Conservation (phyloP, 768 basidiomycete species). For the Amanita rubescens region DNA sequence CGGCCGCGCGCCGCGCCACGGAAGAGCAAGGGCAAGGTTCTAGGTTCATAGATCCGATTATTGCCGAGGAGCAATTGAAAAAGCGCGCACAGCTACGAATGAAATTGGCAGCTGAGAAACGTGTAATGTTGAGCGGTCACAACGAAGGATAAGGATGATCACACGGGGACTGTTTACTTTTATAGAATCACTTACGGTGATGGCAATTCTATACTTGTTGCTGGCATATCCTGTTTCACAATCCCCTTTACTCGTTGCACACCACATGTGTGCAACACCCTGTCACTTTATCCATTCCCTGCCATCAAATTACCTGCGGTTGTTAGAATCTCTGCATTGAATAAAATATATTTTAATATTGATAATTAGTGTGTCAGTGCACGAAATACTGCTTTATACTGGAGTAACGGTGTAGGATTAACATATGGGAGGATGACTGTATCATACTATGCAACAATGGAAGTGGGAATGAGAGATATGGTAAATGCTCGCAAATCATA, state of each 20-base stretch:
- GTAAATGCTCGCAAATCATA: not conserved
- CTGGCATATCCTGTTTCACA: not conserved
- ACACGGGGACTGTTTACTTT: not conserved
- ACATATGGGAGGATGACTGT: not conserved
- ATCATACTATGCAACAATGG: not conserved
- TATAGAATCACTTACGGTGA: not conserved
- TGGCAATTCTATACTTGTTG: not conserved
- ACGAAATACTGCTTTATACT: not conserved
- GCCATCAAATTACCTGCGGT: not conserved
- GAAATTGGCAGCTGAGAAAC: constrained; percentile 2
- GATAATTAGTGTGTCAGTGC: not conserved
- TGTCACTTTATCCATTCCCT: not conserved
- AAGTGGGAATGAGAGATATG: not conserved
- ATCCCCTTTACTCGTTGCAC: not conserved
- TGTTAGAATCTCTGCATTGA: not conserved
- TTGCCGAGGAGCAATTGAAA: not conserved
- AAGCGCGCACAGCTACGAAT: constrained; percentile 1
- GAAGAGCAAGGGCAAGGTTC: not conserved
- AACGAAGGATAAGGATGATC: not conserved
- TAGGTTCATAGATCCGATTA: not conserved
- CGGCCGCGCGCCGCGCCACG: not conserved
- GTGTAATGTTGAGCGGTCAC: not conserved
- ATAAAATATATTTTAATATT: not conserved
- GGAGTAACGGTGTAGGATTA: not conserved
- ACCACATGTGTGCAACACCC: not conserved